Percentiles rank a stretch among this genome's conserved stretches.
Evolutionary conservation across 2,329 filamentous ascomycete genomes (phyloP).

Genomic region (Nannizziopsis barbatae): DNA sequence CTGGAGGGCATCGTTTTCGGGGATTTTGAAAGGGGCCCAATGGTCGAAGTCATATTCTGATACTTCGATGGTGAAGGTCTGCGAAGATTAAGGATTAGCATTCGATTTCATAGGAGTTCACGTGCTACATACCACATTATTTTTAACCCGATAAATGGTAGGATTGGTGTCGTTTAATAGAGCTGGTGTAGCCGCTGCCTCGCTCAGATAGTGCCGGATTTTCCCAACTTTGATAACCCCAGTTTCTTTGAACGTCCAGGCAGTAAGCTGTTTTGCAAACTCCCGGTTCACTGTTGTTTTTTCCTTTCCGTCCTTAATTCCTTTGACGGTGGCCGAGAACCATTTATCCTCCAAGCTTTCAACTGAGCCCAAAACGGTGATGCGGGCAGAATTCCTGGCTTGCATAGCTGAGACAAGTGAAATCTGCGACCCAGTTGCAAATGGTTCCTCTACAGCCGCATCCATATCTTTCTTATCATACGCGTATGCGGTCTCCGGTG

Average conservation of each 20-base stretch:
- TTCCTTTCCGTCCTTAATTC: constrained; percentile 41
- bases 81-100: constrained; percentile 11
- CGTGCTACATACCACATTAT: constrained; percentile 63
- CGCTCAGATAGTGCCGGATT: constrained; percentile 60
- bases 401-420: constrained; percentile 76
- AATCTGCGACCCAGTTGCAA: constrained; percentile 73
- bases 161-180: constrained; percentile 54
- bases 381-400: constrained; percentile 82
- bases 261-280: constrained; percentile 74
- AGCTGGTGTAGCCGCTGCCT: constrained; percentile 43
- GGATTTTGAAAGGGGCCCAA: constrained; percentile 62
- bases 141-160: constrained; percentile 88
- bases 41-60: constrained; percentile 71
- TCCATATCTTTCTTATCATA: constrained; percentile 86
- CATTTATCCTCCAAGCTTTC: constrained; percentile 83
- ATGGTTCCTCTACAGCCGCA: constrained; percentile 64
- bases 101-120: not conserved
- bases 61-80: constrained; percentile 79
- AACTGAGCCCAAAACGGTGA: constrained; percentile 72
- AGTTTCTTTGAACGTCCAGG: constrained; percentile 92
- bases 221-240: constrained; percentile 77
- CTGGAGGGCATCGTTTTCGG: constrained; percentile 63
- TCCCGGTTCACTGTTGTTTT: constrained; percentile 65
- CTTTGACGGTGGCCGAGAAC: constrained; percentile 69
- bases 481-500: constrained; percentile 75